These are phyloP conservation scores for Tolypocladium guangdongense DNA, from an alignment of 2,329 filamentous ascomycete species.

Conservation along the genomic window DNA sequence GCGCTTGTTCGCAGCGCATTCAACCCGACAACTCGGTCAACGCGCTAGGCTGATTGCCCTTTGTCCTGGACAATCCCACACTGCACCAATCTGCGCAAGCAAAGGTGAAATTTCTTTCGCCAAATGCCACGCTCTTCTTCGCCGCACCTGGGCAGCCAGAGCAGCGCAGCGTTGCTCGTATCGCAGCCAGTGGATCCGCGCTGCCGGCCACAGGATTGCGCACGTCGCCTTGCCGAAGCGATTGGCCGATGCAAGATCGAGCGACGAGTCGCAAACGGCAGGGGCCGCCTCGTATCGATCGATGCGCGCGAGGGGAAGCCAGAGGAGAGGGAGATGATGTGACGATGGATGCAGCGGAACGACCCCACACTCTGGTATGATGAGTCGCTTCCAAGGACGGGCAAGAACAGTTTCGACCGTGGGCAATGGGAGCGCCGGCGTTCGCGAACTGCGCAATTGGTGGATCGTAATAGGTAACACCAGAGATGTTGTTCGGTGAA, in stretches of 20 bases:
- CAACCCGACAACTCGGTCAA: not conserved
- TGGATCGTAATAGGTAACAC: not conserved
- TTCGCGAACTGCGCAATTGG: not conserved
- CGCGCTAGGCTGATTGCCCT: not conserved
- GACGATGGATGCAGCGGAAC: not conserved
- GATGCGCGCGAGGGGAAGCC: not conserved
- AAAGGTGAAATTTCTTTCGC: not conserved
- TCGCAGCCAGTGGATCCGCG: not conserved
- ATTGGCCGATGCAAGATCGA: constrained; percentile 1
- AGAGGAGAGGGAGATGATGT: not conserved
- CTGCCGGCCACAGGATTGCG: not conserved
- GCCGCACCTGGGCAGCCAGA: not conserved
- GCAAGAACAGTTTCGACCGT: not conserved
- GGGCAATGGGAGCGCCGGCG: not conserved
- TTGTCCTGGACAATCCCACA: not conserved
- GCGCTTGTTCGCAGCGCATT: not conserved
- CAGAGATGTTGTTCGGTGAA: not conserved
- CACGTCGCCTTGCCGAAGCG: not conserved
- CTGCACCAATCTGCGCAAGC: too few species aligned
- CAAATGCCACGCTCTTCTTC: not conserved
- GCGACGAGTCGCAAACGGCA: not conserved
- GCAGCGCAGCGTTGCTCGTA: not conserved
- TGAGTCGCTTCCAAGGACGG: not conserved
- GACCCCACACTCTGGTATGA: not conserved
- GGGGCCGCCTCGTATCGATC: not conserved